Evolutionary conservation across 345 rosid species (phyloP), one percentile per base, ranked within the genome.

Genomic region (Salix viminalis): DNA sequence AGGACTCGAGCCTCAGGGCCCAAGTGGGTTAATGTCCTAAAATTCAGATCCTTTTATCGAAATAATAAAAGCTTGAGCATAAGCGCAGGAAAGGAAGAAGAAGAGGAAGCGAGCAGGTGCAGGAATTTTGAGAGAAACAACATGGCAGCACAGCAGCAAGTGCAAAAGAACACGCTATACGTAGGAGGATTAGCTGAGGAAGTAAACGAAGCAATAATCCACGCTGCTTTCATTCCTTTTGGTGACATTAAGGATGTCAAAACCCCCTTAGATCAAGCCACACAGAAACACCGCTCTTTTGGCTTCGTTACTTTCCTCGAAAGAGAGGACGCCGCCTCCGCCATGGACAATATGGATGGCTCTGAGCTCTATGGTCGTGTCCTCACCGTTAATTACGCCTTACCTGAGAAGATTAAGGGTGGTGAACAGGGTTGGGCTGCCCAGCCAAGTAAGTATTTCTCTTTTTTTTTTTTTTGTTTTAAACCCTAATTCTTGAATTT

Each of bases 401-500:
- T 93, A 32, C 98, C 99, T 2, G 99, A 96, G 91, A 83, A 84
- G 41, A 96, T 93, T 74, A 96, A 96, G 91, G 99, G 99, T 75
- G 99, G 99, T 7, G 98, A 96, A 74, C 98, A 93, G 85, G 98
- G 99, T 15, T 96, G 99, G 99, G 99, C 99, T 8, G 98, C 99
- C 9, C 98, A 96, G 81, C 98, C 99, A n/a, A 90, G 99, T 93
- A 88, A 6, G 93, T 87, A 37, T 28, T 16, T 6, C 69, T 67
- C 23, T 50, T 69, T 66, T 30, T 34, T 34, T 4, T 48, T 58
- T 39, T 56, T 15, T 71, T 56, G 62, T 50, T 21, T 60, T 46
- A 7, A 42, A 37, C 70, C 65, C 79, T 67, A 65, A 4, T 65
- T 23, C 39, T 65, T 50, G 9, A 18, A 50, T 18, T 50, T 50